Percentiles rank a stretch among this genome's conserved stretches.
phyloP scores from a whole-genome alignment of 495 filamentous ascomycete species.

The Chaetomidium leptoderma region DNA sequence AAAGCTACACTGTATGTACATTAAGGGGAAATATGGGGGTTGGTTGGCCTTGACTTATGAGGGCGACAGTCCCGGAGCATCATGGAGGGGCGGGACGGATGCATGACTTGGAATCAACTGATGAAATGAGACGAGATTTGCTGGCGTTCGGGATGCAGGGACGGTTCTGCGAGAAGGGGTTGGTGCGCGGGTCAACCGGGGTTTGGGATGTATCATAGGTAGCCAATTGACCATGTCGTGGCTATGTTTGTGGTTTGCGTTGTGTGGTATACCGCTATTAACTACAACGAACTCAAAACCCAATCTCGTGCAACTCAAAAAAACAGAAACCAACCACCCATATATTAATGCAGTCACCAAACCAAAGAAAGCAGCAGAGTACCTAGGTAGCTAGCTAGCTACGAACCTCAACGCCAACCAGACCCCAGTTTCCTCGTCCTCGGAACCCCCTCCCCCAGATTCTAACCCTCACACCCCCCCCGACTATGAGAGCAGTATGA shows the following conservation, averaged over 20 bases:
- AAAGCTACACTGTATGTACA: slow-evolving; percentile 14
- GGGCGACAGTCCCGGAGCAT: slow-evolving; percentile 1
- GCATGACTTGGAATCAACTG: slow-evolving; percentile 7
- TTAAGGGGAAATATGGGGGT: neutral
- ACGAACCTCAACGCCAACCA: no score
- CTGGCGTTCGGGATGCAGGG: slow-evolving; percentile 17
- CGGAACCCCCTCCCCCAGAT: no score
- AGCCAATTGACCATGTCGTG: slow-evolving; percentile 8
- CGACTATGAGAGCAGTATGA: no score
- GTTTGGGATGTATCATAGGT: slow-evolving; percentile 10
- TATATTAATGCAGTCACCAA: no score
- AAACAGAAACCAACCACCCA: no score
- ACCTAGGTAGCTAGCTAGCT: no score
- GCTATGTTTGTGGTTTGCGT: neutral
- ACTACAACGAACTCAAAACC: no score
- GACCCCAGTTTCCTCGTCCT: no score
- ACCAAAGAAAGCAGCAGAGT: no score
- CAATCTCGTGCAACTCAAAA: no score
- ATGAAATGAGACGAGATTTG: slow-evolving; percentile 15
- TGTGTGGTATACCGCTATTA: no score
- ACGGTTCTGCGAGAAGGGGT: slow-evolving; percentile 5
- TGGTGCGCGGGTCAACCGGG: slow-evolving; percentile 11
- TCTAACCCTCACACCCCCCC: no score
- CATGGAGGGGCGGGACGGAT: neutral
- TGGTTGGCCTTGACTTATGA: neutral